phyloP scores from a whole-genome alignment of 768 basidiomycete genomes.

The Mycena alexandri region DNA sequence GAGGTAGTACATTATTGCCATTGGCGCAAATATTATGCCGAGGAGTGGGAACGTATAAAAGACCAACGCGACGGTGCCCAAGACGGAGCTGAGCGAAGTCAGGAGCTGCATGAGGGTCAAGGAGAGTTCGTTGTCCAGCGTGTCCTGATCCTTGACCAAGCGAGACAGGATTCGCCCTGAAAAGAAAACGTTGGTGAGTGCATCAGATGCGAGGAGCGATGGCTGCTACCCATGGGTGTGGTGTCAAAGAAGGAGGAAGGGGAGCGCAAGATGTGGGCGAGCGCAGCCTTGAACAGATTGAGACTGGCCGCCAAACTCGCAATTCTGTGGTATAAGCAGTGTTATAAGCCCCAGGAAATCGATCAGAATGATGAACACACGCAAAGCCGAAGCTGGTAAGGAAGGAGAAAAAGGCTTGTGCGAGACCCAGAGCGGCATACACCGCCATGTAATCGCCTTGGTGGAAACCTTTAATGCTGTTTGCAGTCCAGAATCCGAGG shows the following conservation, averaged over 20 bases:
- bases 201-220: too few relatives aligned
- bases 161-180: conserved; percentile 37
- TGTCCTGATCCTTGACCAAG: conserved; percentile 73
- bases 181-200: too few relatives aligned
- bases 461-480: conserved; percentile 64
- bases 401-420: conserved; percentile 66
- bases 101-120: conserved; percentile 63
- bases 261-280: conserved; percentile 69
- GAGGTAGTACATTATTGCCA: conserved; percentile 64
- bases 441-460: conserved; percentile 79
- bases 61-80: conserved; percentile 69
- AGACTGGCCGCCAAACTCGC: conserved; percentile 57
- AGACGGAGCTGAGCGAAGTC: conserved; percentile 55
- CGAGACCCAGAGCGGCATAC: conserved; percentile 62
- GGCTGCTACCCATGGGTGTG: conserved; percentile 67
- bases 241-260: conserved; percentile 80
- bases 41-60: conserved; percentile 79
- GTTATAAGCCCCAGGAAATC: background rate
- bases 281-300: conserved; percentile 67
- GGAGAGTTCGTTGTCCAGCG: conserved; percentile 64
- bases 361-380: conserved; percentile 47
- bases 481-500: conserved; percentile 79
- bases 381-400: conserved; percentile 61
- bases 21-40: conserved; percentile 71
- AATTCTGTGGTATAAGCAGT: conserved; percentile 43